Percentiles rank a stretch among this genome's conserved stretches.
Evolutionary conservation across 2,329 filamentous ascomycete genomes (phyloP).

Genomic region (Neopestalotiopsis sp.): DNA sequence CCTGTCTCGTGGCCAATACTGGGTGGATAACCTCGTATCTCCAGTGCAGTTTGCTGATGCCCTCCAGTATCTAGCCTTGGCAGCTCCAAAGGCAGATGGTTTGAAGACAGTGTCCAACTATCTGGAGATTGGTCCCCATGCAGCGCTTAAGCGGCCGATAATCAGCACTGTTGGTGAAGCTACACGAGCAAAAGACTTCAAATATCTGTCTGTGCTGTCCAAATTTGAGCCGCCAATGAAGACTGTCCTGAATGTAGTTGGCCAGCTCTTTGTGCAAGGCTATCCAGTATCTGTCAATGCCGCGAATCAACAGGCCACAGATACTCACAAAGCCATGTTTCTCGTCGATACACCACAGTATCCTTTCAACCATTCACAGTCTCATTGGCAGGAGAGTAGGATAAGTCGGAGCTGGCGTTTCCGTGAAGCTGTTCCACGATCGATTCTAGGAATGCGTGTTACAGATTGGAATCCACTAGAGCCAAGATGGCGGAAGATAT

Average conservation of each 20-base stretch:
- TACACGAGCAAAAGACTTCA: neutral
- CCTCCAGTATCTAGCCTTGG: slow-evolving; percentile 17
- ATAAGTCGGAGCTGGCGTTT: slow-evolving; percentile 34
- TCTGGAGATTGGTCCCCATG: neutral
- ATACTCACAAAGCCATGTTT: slow-evolving; percentile 17
- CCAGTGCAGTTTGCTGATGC: slow-evolving; percentile 31
- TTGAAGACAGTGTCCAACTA: neutral
- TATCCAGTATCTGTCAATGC: neutral
- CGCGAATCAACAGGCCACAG: neutral
- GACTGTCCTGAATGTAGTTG: neutral
- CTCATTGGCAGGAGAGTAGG: slow-evolving; percentile 41
- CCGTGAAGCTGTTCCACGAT: slow-evolving; percentile 32
- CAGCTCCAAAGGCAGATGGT: slow-evolving; percentile 10
- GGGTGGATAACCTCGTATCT: slow-evolving; percentile 31
- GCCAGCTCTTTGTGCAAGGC: neutral
- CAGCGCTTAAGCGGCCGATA: neutral
- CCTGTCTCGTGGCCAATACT: slow-evolving; percentile 28
- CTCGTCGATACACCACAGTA: slow-evolving; percentile 42
- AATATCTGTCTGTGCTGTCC: neutral
- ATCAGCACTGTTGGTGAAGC: neutral
- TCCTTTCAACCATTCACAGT: slow-evolving; percentile 41
- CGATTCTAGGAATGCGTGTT: slow-evolving; percentile 34
- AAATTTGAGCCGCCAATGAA: neutral
- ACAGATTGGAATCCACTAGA: slow-evolving; percentile 35
- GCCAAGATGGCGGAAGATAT: slow-evolving; percentile 50